phyloP scores from a whole-genome alignment of 108 stramenopile genomes.

The Skeletonema marinoi region DNA sequence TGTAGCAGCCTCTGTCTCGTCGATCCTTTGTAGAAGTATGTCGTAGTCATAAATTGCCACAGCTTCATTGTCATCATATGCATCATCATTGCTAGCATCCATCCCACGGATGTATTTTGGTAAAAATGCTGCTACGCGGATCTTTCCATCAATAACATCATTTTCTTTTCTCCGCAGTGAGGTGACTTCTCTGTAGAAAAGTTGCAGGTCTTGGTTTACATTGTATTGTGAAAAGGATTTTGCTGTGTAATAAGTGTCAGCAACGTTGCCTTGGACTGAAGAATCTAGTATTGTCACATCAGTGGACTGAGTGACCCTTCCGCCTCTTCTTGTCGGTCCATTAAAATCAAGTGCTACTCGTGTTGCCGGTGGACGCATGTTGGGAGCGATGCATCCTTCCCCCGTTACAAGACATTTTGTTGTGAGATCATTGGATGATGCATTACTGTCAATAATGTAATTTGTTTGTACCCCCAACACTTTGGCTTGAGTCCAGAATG shows the following conservation, averaged over 20 bases:
- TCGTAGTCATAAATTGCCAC: slow-evolving; percentile 28
- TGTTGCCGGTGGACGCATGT: slow-evolving; percentile 14
- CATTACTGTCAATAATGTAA: not conserved
- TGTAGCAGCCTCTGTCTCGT: slow-evolving; percentile 14
- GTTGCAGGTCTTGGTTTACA: slow-evolving; percentile 20
- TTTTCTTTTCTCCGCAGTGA: slow-evolving; percentile 5
- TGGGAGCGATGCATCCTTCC: slow-evolving; percentile 37
- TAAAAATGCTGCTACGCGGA: slow-evolving; percentile 26
- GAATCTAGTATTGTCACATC: slow-evolving; percentile 9
- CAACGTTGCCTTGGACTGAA: not conserved
- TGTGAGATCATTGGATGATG: not conserved
- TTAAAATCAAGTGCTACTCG: slow-evolving; percentile 28
- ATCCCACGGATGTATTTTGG: slow-evolving; percentile 17
- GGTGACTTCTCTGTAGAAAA: slow-evolving; percentile 23
- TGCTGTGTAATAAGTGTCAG: not conserved
- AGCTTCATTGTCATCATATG: slow-evolving; percentile 20
- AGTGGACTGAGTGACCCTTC: slow-evolving; percentile 16
- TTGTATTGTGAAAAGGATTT: slow-evolving; percentile 25
- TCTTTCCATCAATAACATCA: slow-evolving; percentile 7
- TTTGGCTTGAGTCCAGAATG: slow-evolving; percentile 46
- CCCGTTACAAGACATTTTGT: slow-evolving; percentile 45
- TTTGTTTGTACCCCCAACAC: slow-evolving; percentile 24
- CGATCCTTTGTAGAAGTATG: not conserved
- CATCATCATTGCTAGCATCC: slow-evolving; percentile 1
- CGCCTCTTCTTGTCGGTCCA: slow-evolving; percentile 36